These are phyloP conservation scores for Hordeum pubiflorum DNA, from an alignment of 202 grass and related monocot genomes.

Conservation along the genomic window DNA sequence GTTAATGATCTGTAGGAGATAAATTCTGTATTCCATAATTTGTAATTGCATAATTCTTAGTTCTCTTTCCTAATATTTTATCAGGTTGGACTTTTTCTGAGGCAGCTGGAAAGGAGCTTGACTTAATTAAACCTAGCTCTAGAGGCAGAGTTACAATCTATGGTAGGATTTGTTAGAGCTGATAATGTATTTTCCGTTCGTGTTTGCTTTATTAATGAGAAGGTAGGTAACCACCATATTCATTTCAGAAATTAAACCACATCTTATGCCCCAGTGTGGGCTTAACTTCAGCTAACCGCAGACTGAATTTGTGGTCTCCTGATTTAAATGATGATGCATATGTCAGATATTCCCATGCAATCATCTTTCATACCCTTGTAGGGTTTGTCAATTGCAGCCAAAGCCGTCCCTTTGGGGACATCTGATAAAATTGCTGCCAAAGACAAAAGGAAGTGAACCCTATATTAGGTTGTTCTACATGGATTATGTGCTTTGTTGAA, in stretches of 20 bases:
- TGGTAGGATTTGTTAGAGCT: constrained; percentile 36
- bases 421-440: background rate
- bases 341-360: background rate
- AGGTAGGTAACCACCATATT: background rate
- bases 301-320: background rate
- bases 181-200: background rate
- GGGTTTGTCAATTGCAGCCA: background rate
- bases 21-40: background rate
- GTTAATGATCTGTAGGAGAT: constrained; percentile 6
- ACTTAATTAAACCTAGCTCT: constrained; percentile 67
- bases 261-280: background rate
- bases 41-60: constrained; percentile 4
- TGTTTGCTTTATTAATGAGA: constrained; percentile 1
- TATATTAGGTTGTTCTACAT: background rate
- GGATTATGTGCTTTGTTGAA: background rate
- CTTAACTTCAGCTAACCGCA: background rate
- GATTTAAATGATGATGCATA: constrained; percentile 6
- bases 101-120: constrained; percentile 52
- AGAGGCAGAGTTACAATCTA: constrained; percentile 59
- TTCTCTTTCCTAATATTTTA: constrained; percentile 20
- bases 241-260: background rate
- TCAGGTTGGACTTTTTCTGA: constrained; percentile 69
- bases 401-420: background rate
- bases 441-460: background rate
- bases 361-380: background rate